Percentiles rank a stretch among this genome's conserved stretches.
phyloP scores from a whole-genome alignment of 345 rosid species.

The Eucalyptus pauciflora region DNA sequence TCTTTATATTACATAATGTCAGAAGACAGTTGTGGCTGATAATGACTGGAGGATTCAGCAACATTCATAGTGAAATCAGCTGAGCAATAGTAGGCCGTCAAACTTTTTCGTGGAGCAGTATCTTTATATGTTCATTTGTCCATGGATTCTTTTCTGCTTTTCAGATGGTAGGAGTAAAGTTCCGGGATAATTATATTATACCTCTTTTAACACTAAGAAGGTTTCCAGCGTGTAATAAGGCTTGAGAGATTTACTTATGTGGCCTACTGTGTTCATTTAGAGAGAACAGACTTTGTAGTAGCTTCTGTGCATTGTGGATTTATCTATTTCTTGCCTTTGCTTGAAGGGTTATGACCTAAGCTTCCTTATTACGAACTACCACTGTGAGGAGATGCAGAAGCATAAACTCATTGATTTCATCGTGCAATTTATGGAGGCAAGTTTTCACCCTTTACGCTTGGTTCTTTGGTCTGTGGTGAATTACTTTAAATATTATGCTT shows the following conservation, averaged over 20 bases:
- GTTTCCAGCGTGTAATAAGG: background rate
- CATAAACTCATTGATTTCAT: slow-evolving; percentile 92
- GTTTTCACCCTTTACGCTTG: slow-evolving; percentile 3
- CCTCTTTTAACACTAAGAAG: background rate
- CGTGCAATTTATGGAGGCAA: slow-evolving; percentile 97
- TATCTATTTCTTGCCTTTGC: background rate
- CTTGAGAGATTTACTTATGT: background rate
- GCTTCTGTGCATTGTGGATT: background rate
- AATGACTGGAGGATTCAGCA: background rate
- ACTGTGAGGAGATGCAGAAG: slow-evolving; percentile 98
- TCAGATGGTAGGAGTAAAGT: background rate
- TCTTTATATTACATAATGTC: background rate
- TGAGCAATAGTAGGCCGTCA: background rate
- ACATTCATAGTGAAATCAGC: background rate
- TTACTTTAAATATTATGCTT: background rate
- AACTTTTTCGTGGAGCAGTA: background rate
- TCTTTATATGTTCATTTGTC: background rate
- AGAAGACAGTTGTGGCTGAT: background rate
- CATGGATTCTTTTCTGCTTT: background rate
- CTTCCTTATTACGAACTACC: slow-evolving; percentile 92
- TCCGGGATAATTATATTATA: background rate
- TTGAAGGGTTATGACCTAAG: slow-evolving; percentile 95
- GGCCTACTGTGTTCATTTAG: background rate
- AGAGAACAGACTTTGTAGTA: background rate
- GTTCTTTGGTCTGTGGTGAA: background rate